Conservation (phyloP, 2,329 filamentous ascomycete genomes). For the Achaetomium macrosporum region DNA sequence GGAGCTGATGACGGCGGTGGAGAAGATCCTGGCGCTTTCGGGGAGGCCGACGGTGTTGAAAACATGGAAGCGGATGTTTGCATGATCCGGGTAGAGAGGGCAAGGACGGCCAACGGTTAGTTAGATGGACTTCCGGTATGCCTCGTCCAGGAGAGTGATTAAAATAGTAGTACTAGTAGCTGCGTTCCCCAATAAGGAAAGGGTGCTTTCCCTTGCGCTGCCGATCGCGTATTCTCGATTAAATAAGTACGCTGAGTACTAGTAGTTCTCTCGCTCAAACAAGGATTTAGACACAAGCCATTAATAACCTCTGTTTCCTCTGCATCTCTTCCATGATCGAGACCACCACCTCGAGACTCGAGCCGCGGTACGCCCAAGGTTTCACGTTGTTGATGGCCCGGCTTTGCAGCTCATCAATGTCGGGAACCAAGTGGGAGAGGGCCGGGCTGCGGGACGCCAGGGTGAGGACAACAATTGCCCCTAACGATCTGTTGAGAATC, state of each 20-base stretch:
- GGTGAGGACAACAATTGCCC: slow-evolving; percentile 4
- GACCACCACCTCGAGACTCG: slow-evolving; percentile 5
- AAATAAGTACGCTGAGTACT: too few relatives aligned
- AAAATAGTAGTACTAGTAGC: too few relatives aligned
- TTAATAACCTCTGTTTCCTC: slow-evolving; percentile 4
- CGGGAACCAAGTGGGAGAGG: not conserved
- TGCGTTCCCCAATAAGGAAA: too few relatives aligned
- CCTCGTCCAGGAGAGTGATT: too few relatives aligned
- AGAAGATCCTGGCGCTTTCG: not conserved
- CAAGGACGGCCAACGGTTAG: not conserved
- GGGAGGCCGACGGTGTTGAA: not conserved
- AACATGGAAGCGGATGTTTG: not conserved
- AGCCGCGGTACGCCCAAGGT: slow-evolving; percentile 3
- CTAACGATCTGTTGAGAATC: not conserved
- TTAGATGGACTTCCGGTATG: too few relatives aligned
- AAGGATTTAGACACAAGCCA: not conserved
- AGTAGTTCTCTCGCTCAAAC: not conserved
- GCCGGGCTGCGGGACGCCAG: slow-evolving; percentile 1
- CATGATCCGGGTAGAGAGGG: not conserved
- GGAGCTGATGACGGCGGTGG: not conserved
- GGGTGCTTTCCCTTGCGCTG: too few relatives aligned
- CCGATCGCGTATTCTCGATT: too few relatives aligned
- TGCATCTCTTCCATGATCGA: slow-evolving; percentile 8
- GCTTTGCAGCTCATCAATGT: slow-evolving; percentile 6
- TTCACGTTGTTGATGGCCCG: slow-evolving; percentile 5